Percentiles rank a stretch among this genome's conserved stretches.
phyloP scores from a whole-genome alignment of 805 yeast genomes.

The Yarrowia keelungensis region DNA sequence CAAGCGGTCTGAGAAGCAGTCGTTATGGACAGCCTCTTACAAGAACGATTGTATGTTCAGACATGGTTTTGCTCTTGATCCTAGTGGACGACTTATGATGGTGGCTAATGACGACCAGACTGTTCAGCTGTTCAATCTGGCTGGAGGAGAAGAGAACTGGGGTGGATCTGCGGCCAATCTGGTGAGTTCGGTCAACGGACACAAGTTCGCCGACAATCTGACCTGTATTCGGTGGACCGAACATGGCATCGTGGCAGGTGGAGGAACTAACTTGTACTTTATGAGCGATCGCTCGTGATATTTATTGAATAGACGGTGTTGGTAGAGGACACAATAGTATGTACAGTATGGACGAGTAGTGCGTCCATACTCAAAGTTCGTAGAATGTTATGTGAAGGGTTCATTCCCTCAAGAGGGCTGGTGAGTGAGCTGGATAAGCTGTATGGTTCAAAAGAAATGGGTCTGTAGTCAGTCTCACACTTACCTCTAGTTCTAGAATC shows the following conservation, averaged over 20 bases:
- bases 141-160: constrained; percentile 38
- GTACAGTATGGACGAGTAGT: too few relatives aligned
- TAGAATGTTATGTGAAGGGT: too few relatives aligned
- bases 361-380: too few relatives aligned
- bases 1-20: constrained; percentile 14
- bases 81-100: constrained; percentile 38
- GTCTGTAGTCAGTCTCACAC: too few relatives aligned
- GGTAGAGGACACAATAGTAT: not conserved
- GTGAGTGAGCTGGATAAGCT: too few relatives aligned
- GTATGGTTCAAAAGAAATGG: too few relatives aligned
- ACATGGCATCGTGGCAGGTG: constrained; percentile 6
- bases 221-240: constrained; percentile 14
- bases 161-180: constrained; percentile 16
- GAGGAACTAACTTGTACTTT: constrained; percentile 34
- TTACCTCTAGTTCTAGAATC: too few relatives aligned
- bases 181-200: constrained; percentile 16
- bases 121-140: constrained; percentile 20
- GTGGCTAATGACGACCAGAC: constrained; percentile 37
- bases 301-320: not conserved
- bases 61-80: constrained; percentile 41
- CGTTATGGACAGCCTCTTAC: constrained; percentile 33
- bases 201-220: not conserved
- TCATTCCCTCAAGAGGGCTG: too few relatives aligned
- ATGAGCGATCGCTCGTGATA: constrained; percentile 16
- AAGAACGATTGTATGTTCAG: constrained; percentile 29